Base-by-base conservation (phyloP, 2,329 filamentous ascomycete genomes). In the Arthrinium phaeospermum region DNA sequence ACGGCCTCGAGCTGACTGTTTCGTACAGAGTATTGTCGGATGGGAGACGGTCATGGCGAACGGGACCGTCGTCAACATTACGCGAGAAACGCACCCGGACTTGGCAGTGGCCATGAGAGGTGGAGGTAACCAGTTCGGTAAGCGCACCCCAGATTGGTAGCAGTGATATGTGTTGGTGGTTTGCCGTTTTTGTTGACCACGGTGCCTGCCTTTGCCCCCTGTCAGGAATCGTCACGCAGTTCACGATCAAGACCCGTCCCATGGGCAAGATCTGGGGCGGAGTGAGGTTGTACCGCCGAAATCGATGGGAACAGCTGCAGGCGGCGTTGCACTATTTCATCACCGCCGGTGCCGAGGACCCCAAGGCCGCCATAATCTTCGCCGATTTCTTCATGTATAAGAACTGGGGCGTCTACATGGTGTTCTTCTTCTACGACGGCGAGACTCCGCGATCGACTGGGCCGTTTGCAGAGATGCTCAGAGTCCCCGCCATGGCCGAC, bases 191-290 rank as follows among this genome's bases (percentile, higher is more conserved):
- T 37, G 30, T n/a, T 61, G 30, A 61, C 30, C 16, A 12, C 7
- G n/a, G 30, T 3, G 53, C 8, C 57, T 64, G 14, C 34, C 45
- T 22, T n/a, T 10, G 4, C 27, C 37, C 10, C 37, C 34, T 41
- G 2, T 1, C 19, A 80, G 80, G 80, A 24, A 81, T 82, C 68
- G 77, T 81, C 16, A 80, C 81, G 5, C 76, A 78, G 64, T 82
- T 80, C 68, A 80, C 78, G 14, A 69, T 81, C 49, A 76, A 78
- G 69, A 75, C 79, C 0, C 71, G 77, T 70, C 76, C 79, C 12
- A 79, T 81, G 24, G 79, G 76, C 30, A 71, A 82, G 61, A 77
- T 83, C 34, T 84, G 81, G 81, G 82, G 82, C 16, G 82, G 83
- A 1, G 75, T 77, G 12, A 78, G 81, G 6, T 70, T 79, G 14